Evolutionary conservation across 2,329 filamentous ascomycete genomes (phyloP).

Genomic region (Epichloe elymi): DNA sequence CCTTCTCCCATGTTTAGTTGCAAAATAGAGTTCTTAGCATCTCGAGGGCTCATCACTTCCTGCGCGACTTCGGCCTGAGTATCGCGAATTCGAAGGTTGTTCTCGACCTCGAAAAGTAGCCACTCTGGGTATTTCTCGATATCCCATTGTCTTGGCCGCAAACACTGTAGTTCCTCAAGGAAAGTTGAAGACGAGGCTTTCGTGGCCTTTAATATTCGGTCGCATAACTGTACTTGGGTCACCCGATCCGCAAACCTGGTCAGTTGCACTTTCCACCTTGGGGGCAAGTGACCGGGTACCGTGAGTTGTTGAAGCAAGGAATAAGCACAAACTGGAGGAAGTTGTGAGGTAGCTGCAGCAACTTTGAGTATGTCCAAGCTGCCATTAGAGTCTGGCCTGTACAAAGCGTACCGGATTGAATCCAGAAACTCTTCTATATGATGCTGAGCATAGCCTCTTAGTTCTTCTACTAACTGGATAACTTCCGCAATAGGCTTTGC

Average conservation of each 20-base stretch:
- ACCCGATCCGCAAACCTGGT: conserved; percentile 8
- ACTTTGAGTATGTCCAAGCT: background rate
- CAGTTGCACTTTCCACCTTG: conserved; percentile 5
- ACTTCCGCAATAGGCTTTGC: background rate
- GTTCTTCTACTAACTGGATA: background rate
- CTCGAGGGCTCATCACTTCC: conserved; percentile 34
- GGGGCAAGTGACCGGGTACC: background rate
- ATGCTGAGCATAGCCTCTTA: background rate
- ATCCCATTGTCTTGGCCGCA: background rate
- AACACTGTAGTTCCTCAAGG: background rate
- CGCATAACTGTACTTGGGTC: background rate
- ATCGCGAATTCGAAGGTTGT: conserved; percentile 41
- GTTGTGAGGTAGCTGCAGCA: background rate
- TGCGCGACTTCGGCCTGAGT: conserved; percentile 43
- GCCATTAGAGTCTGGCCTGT: background rate
- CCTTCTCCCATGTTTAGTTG: conserved; percentile 60
- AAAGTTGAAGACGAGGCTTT: background rate
- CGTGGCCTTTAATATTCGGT: conserved; percentile 13
- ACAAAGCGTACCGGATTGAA: background rate
- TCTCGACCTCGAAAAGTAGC: conserved; percentile 50
- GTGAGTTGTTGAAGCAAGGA: conserved; percentile 13
- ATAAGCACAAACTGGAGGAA: background rate
- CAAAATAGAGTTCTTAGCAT: conserved; percentile 35
- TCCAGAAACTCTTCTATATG: background rate
- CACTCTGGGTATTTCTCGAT: conserved; percentile 34